Conservation (phyloP, 352 stramenopile species). For the Phytophthora pistaciae region DNA sequence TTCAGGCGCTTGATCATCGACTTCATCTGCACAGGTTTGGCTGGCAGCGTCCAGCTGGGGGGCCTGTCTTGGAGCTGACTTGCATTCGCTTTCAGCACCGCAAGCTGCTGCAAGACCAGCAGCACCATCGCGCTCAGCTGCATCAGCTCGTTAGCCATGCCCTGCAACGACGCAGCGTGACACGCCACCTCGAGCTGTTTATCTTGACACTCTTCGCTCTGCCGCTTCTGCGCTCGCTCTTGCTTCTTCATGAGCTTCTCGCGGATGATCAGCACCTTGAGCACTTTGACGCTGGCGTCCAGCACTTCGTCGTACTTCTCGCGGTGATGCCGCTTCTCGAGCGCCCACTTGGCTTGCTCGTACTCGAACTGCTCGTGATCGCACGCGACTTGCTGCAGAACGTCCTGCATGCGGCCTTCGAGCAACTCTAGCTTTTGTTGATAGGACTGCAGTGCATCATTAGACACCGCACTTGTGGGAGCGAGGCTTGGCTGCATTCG, state of each 20-base stretch:
- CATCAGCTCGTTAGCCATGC: conserved; percentile 44
- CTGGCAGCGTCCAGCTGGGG: conserved; percentile 33
- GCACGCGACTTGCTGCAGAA: conserved; percentile 64
- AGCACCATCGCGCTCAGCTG: conserved; percentile 60
- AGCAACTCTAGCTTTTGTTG: conserved; percentile 61
- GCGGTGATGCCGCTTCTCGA: conserved; percentile 57
- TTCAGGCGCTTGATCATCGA: conserved; percentile 51
- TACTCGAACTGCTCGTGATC: conserved; percentile 75
- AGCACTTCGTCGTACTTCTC: conserved; percentile 71
- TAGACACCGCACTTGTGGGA: neutral
- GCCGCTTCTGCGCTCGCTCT: conserved; percentile 39
- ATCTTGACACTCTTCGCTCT: conserved; percentile 19
- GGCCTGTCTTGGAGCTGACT: neutral
- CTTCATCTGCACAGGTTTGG: conserved; percentile 65
- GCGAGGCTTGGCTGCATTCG: neutral
- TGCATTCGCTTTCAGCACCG: conserved; percentile 19
- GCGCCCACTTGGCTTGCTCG: conserved; percentile 64
- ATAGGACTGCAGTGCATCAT: conserved; percentile 35
- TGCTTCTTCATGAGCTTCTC: conserved; percentile 73
- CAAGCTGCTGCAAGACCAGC: conserved; percentile 58
- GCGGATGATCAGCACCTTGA: conserved; percentile 72
- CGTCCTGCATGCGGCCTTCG: conserved; percentile 56
- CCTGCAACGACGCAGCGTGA: conserved; percentile 25
- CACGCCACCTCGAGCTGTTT: conserved; percentile 26
- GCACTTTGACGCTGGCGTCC: conserved; percentile 67